Evolutionary conservation across 139 green algal species (phyloP).

Genomic region (Chlamydomonas sp.): DNA sequence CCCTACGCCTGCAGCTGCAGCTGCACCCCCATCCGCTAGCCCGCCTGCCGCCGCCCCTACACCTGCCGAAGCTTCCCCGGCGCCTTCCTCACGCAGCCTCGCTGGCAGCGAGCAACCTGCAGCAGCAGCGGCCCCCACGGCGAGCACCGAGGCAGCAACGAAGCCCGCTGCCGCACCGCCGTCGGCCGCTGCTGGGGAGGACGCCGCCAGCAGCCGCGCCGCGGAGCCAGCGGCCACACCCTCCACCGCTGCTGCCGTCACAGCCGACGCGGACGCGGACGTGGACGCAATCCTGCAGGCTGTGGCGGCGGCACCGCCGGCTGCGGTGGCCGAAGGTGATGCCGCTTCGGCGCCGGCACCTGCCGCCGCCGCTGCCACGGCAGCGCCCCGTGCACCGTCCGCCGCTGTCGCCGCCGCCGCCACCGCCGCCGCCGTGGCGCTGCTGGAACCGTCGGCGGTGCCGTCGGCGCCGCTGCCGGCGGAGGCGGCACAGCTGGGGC

Average conservation of each 20-base stretch:
- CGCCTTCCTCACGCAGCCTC: too few species aligned
- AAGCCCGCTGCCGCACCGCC: neutral
- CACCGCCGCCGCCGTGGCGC: conserved; percentile 16
- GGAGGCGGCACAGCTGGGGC: neutral
- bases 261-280: neutral
- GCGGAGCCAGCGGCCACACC: neutral
- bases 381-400: neutral
- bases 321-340: neutral
- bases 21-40: neutral
- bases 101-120: neutral
- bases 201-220: neutral
- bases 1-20: neutral
- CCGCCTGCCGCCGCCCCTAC: neutral
- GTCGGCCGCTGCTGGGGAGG: too few species aligned
- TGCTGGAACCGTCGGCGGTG: neutral
- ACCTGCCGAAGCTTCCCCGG: neutral
- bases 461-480: conserved; percentile 23
- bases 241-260: neutral
- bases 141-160: too few species aligned
- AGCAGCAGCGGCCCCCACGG: neutral
- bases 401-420: neutral
- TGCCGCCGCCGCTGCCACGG: neutral
- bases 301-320: neutral
- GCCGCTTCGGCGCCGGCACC: neutral
- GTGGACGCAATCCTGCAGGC: neutral